These are phyloP conservation scores for Mycena rebaudengoi DNA, from an alignment of 768 basidiomycete genomes.

Conservation along the genomic window DNA sequence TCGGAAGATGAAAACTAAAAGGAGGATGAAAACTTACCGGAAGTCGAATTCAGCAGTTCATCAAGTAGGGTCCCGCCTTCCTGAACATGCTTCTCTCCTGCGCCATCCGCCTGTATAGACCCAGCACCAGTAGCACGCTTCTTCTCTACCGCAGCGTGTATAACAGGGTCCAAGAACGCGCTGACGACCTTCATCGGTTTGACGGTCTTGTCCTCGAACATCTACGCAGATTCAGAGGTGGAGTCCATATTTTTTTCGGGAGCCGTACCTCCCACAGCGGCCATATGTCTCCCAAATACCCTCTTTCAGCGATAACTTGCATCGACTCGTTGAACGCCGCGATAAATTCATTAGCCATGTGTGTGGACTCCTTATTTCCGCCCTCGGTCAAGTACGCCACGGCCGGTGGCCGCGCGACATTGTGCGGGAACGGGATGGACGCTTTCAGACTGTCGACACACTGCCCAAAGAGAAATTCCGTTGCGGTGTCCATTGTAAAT, in stretches of 20 bases:
- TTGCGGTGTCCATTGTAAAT: constrained; percentile 69
- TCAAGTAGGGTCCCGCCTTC: constrained; percentile 53
- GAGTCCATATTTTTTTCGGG: no score
- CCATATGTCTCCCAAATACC: constrained; percentile 55
- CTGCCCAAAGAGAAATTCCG: constrained; percentile 65
- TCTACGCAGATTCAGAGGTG: no score
- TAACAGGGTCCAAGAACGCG: constrained; percentile 63
- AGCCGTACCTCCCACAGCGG: constrained; percentile 62
- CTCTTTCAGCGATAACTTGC: constrained; percentile 46
- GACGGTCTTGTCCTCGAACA: constrained; percentile 56
- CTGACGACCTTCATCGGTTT: constrained; percentile 58
- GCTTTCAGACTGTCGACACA: constrained; percentile 56
- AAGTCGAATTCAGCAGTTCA: constrained; percentile 61
- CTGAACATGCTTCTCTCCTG: constrained; percentile 27
- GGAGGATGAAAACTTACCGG: constrained; percentile 45
- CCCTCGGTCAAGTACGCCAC: constrained; percentile 13
- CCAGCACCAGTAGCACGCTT: constrained; percentile 39
- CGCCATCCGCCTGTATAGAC: constrained; percentile 5
- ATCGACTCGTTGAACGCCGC: constrained; percentile 61
- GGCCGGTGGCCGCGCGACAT: constrained; percentile 32
- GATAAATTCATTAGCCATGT: constrained; percentile 47
- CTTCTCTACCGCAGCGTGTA: constrained; percentile 54
- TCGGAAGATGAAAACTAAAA: background rate
- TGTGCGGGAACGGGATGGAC: constrained; percentile 56
- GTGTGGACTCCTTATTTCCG: no score